Base-by-base conservation (phyloP, 225 moss, liverwort and hornwort species). In the Physcomitrium patens region DNA sequence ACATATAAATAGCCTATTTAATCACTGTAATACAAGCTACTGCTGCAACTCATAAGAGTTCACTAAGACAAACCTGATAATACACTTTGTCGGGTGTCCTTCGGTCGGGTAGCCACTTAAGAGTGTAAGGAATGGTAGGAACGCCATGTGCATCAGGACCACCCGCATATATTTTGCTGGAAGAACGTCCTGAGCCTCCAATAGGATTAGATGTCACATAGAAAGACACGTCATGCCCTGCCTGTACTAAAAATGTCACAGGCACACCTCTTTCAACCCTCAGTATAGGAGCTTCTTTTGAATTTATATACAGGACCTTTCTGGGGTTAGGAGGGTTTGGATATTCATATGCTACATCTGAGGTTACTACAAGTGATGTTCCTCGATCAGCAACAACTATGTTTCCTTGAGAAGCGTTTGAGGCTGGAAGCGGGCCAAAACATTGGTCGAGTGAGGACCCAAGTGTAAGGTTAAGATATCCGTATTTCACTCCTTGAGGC, bases 321-420 rank as follows among this genome's bases (percentile, higher is more conserved):
- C 84, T 77, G 10, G 94, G 97, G 76, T 89, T 93, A 16, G 97
- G 97, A 22, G 94, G 94, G 73, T 95, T 95, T 12, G 97, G 97
- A 76, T 99, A 99, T 68, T 93, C 87, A 43, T 78, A 72, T 55
- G 97, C 79, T 41, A 87, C 48, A 67, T 94, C 97, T 55, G 93
- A 80, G 66, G 90, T 86, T 59, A 99, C 82, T 23, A 90, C 77
- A 43, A 99, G 76, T 12, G 91, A 93, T 1, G 90, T 91, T 60
- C 97, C 97, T 71, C 97, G 88, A 82, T 99, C 97, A 49, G 97
- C 97, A 57, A 95, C 94, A 8, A 99, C 97, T 12, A 94, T 93
- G 54, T 95, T 93, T 23, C 88, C 91, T 75, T 89, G 92, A 16
- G 82, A 88, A 20, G 68, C 82, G 71, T 94, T 89, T 63, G 82